Evolutionary conservation across 495 filamentous ascomycete genomes (phyloP).

Genomic region (Aspergillus avenaceus): DNA sequence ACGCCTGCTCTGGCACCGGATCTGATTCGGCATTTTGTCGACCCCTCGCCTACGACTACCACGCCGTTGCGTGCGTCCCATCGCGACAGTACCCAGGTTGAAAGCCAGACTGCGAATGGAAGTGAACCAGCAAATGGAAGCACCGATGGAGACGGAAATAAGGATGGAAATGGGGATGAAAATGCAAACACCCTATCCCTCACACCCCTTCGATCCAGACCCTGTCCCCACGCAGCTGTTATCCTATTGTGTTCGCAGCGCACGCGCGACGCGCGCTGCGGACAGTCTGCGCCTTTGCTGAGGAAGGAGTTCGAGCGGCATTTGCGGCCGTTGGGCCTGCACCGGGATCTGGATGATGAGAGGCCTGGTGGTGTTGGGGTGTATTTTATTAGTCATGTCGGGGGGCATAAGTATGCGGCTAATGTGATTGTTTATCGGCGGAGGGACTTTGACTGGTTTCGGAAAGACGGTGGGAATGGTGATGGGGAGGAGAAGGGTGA

Average conservation of each 20-base stretch:
- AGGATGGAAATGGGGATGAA: too few relatives aligned
- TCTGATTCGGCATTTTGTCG: slow-evolving; percentile 69
- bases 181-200: slow-evolving; percentile 29
- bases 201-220: slow-evolving; percentile 58
- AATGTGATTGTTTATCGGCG: slow-evolving; percentile 89
- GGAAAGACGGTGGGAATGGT: slow-evolving; percentile 17
- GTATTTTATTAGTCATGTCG: slow-evolving; percentile 90
- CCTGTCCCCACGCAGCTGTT: slow-evolving; percentile 75
- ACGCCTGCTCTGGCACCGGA: slow-evolving; percentile 68
- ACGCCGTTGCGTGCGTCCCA: slow-evolving; percentile 57
- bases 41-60: slow-evolving; percentile 67
- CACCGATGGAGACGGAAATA: too few relatives aligned
- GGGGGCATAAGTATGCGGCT: slow-evolving; percentile 42
- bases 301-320: slow-evolving; percentile 85
- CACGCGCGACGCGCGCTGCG: slow-evolving; percentile 91
- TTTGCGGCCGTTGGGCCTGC: slow-evolving; percentile 75
- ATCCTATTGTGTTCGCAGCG: slow-evolving; percentile 92
- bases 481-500: slow-evolving; percentile 29
- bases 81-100: neutral
- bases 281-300: slow-evolving; percentile 84
- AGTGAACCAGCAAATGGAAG: too few relatives aligned
- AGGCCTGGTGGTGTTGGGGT: slow-evolving; percentile 87
- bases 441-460: slow-evolving; percentile 52
- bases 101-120: slow-evolving; percentile 4
- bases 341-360: slow-evolving; percentile 82